Percentiles rank a stretch among this genome's conserved stretches.
phyloP scores from a whole-genome alignment of 208 protist species.

The Naegleria lovaniensis region DNA sequence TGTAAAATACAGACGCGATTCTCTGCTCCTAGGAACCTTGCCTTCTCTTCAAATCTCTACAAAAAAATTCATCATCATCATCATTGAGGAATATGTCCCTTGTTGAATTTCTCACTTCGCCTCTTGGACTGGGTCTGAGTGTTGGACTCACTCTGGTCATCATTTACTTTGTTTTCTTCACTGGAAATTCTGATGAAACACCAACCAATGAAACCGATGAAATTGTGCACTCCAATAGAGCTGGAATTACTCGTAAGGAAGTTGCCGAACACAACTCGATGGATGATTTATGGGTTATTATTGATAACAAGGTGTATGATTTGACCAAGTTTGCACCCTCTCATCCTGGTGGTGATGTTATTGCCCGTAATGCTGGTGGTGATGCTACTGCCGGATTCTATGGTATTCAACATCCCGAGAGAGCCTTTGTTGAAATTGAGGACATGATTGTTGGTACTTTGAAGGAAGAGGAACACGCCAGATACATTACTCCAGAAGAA shows the following conservation, averaged over 20 bases:
- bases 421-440: constrained; percentile 19
- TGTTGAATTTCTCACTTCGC: not conserved
- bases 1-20: no score
- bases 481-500: constrained; percentile 35
- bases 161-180: not conserved
- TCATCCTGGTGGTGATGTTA: constrained; percentile 76
- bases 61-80: no score
- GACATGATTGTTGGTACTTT: constrained; percentile 23
- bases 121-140: not conserved
- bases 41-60: no score
- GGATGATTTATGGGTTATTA: constrained; percentile 34
- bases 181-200: not conserved
- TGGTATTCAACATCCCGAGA: constrained; percentile 28
- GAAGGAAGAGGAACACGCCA: not conserved
- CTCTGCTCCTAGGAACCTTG: no score
- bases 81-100: not conserved
- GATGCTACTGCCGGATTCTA: constrained; percentile 23
- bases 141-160: not conserved
- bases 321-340: constrained; percentile 69
- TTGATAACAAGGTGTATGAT: constrained; percentile 70
- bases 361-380: constrained; percentile 28
- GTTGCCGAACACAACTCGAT: not conserved
- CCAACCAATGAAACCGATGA: not conserved
- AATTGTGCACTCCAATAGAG: not conserved
- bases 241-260: constrained; percentile 33